Evolutionary conservation across 2,329 filamentous ascomycete genomes (phyloP), one percentile per base, ranked within the genome.

Genomic region (Daldinia sp.): DNA sequence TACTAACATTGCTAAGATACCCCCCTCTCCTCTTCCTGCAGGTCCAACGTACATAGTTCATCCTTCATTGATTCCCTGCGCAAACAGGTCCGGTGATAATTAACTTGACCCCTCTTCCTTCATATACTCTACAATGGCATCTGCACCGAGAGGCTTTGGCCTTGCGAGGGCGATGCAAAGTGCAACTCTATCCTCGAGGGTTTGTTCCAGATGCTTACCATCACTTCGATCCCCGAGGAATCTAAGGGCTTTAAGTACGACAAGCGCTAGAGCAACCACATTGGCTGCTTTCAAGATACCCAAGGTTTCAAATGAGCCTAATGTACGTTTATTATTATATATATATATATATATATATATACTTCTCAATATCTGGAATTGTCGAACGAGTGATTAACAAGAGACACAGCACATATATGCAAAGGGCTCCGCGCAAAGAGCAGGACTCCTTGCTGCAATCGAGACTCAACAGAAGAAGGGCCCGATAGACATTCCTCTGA

Each of bases 271-370:
- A 57, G 75, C 77, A 74, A 82, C 90, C 64, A 91, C 89, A 6
- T 85, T 97, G 71, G 94, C 94, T 56, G 87, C 89, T 68, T 98
- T 98, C 87, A 95, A 93, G 84, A 88, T 94, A 58, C 96, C 96
- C 56, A 90, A 90, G 71, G 89, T 98, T 75, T 85, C 88, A 78
- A 99, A 99, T 79, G 96, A 99, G 84, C 93, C 93, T n/a, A 99
- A 98, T 80, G 94, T 97, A 82, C 80, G 93, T 86, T 37, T 18
- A 20, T 13, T 39, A n/a, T n/a, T n/a, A n/a, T n/a, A n/a, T n/a
- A n/a, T n/a, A n/a, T n/a, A n/a, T n/a, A n/a, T n/a, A n/a, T n/a
- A n/a, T n/a, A n/a, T n/a, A 41, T 46, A 15, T 18, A 7, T 18
- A 23, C 46, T 20, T 15, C 51, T 4, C 7, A 30, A 15, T 7